Evolutionary conservation across 306 rosid species (phyloP).

Genomic region (Vigna hirtella): DNA sequence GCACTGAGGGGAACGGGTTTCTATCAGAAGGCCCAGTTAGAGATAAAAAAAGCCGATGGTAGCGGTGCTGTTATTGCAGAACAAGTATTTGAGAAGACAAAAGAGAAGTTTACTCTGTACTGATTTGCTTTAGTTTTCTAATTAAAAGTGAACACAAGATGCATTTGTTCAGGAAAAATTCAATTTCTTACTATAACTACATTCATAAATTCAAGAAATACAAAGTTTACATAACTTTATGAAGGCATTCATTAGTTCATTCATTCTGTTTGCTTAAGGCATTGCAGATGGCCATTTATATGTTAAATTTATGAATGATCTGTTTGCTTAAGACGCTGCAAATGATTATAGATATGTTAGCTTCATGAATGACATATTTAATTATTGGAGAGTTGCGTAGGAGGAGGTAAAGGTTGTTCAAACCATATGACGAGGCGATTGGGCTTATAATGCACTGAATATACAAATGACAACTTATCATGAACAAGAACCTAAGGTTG

Average conservation of each 20-base stretch:
- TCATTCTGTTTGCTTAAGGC: neutral
- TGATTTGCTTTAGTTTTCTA: conserved; percentile 23
- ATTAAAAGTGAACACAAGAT: conserved; percentile 4
- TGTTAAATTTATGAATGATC: neutral
- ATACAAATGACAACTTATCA: conserved; percentile 18
- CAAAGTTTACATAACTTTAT: neutral
- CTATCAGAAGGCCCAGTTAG: conserved; percentile 76
- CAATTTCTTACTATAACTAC: conserved; percentile 17
- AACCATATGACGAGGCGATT: neutral
- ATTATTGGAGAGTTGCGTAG: conserved; percentile 14
- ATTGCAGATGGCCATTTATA: conserved; percentile 9
- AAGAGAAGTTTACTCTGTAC: conserved; percentile 62
- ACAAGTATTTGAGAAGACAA: conserved; percentile 90
- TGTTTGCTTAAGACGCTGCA: neutral
- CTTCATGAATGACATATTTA: neutral
- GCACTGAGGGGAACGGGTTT: conserved; percentile 80
- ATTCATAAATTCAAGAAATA: conserved; percentile 15
- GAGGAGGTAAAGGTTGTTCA: conserved; percentile 18
- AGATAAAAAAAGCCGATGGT: conserved; percentile 90
- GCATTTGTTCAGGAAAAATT: conserved; percentile 9
- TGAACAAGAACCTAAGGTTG: conserved; percentile 28
- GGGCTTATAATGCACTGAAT: neutral
- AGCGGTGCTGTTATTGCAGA: conserved; percentile 78
- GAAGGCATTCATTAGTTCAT: neutral
- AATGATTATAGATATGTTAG: neutral